Base-by-base conservation (phyloP, 1,139 yeast genomes). In the Blastobotrys aristatus region DNA sequence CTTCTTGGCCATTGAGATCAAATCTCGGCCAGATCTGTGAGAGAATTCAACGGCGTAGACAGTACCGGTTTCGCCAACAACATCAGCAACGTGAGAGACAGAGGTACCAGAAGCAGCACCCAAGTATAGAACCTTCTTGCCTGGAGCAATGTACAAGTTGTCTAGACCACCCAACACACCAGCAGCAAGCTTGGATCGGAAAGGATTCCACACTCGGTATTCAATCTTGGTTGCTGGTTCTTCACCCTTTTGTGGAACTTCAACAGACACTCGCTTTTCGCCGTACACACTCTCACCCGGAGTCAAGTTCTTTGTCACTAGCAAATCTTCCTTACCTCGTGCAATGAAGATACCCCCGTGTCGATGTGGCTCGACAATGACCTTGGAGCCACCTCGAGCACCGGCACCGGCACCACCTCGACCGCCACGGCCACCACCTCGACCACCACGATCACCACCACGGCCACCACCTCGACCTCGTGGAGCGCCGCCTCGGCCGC, bases 91-190 rank as follows among this genome's bases (percentile, higher is more conserved):
- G 73, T 94, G 98, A 50, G 97, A 88, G 51, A 92, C 98, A 52
- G 97, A 90, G 48, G 98, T 92, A 78, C 98, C 98, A 51, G 97
- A 89, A 59, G 98, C 98, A 64, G 98, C 98, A 80, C 98, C 98
- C 68, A 92, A 76, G 73, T 92, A 92, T 59, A 92, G 79, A 48
- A 92, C 98, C 78, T 92, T 92, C 76, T 87, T 87, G 67, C 98
- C 98, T 65, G 98, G 98, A 50, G 88, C 95, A 72, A 92, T 85
- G 75, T 89, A 95, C 63, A 94, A 75, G 74, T 94, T 97, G 70
- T 92, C 98, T 62, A 92, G 75, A 83, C 98, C 98, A 74, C 98
- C 98, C 89, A 92, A 86, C 62, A 92, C 87, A 86, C 98, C 98
- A 55, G 98, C 98, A 68, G 98, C 98, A 76, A 92, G 78, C 81